A percentile compares a stretch with the other conserved stretches of the same genome.
These are phyloP conservation scores for Garcia nutans DNA, from an alignment of 345 rosid species.

Conservation along the genomic window DNA sequence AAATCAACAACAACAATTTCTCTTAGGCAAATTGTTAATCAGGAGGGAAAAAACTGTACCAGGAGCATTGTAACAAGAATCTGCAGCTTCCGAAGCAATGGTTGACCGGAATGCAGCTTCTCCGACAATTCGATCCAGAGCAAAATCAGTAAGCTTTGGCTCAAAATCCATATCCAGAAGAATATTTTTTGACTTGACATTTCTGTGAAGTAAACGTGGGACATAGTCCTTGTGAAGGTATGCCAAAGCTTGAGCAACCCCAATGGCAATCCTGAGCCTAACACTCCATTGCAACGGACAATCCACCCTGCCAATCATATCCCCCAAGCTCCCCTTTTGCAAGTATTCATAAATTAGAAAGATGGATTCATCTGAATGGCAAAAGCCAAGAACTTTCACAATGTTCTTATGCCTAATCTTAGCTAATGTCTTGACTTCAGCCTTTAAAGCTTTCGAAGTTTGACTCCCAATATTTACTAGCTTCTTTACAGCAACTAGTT, in stretches of 20 bases:
- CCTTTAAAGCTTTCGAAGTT: constrained; percentile 63
- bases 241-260: constrained; percentile 78
- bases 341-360: constrained; percentile 72
- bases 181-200: constrained; percentile 69
- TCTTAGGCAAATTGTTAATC: background rate
- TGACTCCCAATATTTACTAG: constrained; percentile 58
- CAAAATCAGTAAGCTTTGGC: constrained; percentile 80
- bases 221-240: constrained; percentile 78
- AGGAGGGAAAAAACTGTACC: constrained; percentile 40
- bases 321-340: constrained; percentile 72
- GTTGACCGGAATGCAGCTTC: constrained; percentile 73
- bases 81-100: constrained; percentile 46
- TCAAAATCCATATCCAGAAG: constrained; percentile 68
- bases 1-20: background rate
- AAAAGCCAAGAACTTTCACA: constrained; percentile 71
- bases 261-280: constrained; percentile 74
- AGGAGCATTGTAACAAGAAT: constrained; percentile 77
- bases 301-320: constrained; percentile 48
- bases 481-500: constrained; percentile 74
- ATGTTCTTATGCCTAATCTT: constrained; percentile 84
- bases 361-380: constrained; percentile 68
- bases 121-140: constrained; percentile 72
- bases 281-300: constrained; percentile 64
- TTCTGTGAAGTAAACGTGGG: constrained; percentile 77
- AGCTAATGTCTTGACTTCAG: constrained; percentile 79